Evolutionary conservation across 345 rosid genomes (phyloP).

Genomic region (Camelina hispida): DNA sequence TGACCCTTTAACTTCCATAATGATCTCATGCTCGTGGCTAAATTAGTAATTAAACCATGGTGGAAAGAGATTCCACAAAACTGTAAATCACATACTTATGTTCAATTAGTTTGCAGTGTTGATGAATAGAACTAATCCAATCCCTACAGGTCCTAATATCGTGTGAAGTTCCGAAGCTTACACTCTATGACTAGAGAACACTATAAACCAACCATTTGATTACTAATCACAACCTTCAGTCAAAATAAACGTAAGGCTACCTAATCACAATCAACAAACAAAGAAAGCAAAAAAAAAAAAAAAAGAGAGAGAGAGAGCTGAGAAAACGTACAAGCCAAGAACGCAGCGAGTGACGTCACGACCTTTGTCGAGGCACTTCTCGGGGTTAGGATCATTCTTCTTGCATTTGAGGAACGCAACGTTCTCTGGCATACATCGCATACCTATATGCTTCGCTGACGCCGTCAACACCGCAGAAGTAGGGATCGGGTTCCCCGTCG

Average conservation of each 20-base stretch:
- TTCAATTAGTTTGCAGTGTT: not conserved
- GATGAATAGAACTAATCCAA: not conserved
- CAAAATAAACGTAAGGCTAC: not conserved
- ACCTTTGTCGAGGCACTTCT: slow-evolving; percentile 96
- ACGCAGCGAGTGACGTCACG: slow-evolving; percentile 95
- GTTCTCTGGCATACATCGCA: slow-evolving; percentile 73
- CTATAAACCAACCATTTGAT: slow-evolving; percentile 8
- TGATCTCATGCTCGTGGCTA: not conserved
- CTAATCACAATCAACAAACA: not conserved
- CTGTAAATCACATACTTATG: not conserved
- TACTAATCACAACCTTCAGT: not conserved
- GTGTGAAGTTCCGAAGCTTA: not conserved
- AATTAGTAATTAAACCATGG: not conserved
- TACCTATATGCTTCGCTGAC: slow-evolving; percentile 81
- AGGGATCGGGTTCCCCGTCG: slow-evolving; percentile 83
- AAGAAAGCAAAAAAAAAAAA: not conserved
- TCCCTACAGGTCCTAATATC: not conserved
- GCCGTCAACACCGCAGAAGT: slow-evolving; percentile 91
- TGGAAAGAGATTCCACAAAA: not conserved
- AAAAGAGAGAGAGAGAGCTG: not conserved
- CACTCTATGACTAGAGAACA: not conserved
- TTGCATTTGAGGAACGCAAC: slow-evolving; percentile 93
- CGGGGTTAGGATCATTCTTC: slow-evolving; percentile 97
- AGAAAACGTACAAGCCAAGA: slow-evolving; percentile 71
- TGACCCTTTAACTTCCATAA: not conserved